A percentile compares a stretch with the other conserved stretches of the same genome.
These are phyloP conservation scores for Termitomyces heimii DNA, from an alignment of 768 basidiomycete species.

Conservation along the genomic window DNA sequence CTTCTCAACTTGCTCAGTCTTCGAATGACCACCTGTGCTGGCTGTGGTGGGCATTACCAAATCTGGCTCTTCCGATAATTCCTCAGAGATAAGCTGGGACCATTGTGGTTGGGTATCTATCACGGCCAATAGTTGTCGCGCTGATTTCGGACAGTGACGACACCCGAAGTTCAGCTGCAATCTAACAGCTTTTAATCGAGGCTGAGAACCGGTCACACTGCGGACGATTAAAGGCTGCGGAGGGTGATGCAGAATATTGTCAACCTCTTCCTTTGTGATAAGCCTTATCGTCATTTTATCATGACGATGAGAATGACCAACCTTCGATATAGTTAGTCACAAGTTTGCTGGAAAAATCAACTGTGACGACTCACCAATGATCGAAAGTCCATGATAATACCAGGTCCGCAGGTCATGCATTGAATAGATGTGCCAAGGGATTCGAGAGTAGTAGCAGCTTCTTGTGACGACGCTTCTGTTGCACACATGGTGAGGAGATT, in stretches of 20 bases:
- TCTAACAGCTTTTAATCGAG: constrained; percentile 21
- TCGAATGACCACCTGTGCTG: background rate
- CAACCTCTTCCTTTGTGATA: constrained; percentile 15
- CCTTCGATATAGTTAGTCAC: constrained; percentile 25
- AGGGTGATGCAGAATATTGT: constrained; percentile 14
- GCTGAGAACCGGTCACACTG: constrained; percentile 10
- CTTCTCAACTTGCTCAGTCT: background rate
- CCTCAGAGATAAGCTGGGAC: background rate
- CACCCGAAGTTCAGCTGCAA: constrained; percentile 42
- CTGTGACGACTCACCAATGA: constrained; percentile 39
- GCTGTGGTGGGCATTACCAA: background rate
- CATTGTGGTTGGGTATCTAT: background rate
- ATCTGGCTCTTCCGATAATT: background rate
- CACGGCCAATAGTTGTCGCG: background rate
- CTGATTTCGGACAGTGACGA: constrained; percentile 36
- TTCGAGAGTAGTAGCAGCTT: constrained; percentile 15
- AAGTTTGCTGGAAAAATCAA: background rate
- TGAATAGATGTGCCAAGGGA: constrained; percentile 25
- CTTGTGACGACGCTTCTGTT: constrained; percentile 21
- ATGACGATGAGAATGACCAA: constrained; percentile 63
- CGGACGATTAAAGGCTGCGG: constrained; percentile 8
- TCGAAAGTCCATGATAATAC: constrained; percentile 41
- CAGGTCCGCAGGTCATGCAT: constrained; percentile 46
- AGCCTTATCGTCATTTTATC: constrained; percentile 39
- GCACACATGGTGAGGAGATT: constrained; percentile 27